phyloP scores from a whole-genome alignment of 2,329 filamentous ascomycete genomes.

The Dactylellina leptospora region DNA sequence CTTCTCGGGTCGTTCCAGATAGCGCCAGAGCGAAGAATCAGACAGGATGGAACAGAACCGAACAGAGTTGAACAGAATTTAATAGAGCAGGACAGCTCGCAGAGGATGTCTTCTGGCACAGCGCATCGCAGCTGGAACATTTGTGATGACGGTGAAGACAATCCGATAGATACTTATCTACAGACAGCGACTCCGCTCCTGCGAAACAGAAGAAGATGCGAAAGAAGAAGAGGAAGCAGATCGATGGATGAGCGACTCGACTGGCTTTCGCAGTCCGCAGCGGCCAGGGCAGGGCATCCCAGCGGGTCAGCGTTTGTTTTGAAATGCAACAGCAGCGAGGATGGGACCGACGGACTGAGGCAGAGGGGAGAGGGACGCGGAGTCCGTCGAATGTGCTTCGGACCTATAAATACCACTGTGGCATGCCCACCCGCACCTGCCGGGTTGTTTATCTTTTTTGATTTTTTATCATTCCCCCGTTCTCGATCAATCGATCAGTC shows the following conservation, averaged over 20 bases:
- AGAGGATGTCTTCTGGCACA: too few species aligned
- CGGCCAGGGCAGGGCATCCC: slow-evolving; percentile 19
- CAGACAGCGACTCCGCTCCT: too few species aligned
- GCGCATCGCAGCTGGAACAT: too few species aligned
- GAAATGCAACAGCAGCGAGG: slow-evolving; percentile 20
- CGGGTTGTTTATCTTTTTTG: slow-evolving; percentile 22
- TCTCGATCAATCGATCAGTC: too few species aligned
- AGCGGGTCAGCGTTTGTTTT: slow-evolving; percentile 40
- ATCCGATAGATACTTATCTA: too few species aligned
- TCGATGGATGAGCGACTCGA: slow-evolving; percentile 1
- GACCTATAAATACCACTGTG: slow-evolving; percentile 45
- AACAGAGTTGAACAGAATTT: too few species aligned
- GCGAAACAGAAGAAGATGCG: not conserved
- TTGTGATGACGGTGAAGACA: too few species aligned
- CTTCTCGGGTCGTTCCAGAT: slow-evolving; percentile 6
- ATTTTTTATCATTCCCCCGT: not conserved
- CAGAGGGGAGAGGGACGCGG: not conserved
- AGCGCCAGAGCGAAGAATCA: not conserved
- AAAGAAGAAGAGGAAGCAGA: not conserved
- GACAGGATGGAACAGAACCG: not conserved
- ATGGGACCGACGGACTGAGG: not conserved
- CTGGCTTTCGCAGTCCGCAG: not conserved
- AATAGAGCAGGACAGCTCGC: too few species aligned
- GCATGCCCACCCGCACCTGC: slow-evolving; percentile 43
- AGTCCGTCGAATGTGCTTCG: not conserved